phyloP scores from a whole-genome alignment of 805 yeast species.

The Wickerhamiella hasegawae region DNA sequence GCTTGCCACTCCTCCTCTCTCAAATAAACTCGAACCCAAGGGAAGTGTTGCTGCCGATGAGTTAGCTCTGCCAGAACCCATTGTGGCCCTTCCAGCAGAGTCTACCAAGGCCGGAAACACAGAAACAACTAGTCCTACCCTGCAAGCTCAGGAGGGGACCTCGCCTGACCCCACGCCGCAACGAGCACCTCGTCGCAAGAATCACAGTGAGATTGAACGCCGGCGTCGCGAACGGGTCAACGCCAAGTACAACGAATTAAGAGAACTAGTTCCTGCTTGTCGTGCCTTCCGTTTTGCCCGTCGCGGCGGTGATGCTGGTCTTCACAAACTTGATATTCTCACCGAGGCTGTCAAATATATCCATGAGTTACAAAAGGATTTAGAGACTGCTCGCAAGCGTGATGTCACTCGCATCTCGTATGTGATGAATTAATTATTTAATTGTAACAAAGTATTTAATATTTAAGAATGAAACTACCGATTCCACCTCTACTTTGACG shows the following conservation, averaged over 20 bases:
- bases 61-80: neutral
- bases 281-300: constrained; percentile 27
- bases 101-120: neutral
- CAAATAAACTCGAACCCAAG: neutral
- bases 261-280: constrained; percentile 66
- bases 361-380: constrained; percentile 37
- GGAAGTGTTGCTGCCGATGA: neutral
- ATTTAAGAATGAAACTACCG: no score
- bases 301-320: constrained; percentile 34
- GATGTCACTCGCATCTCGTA: constrained; percentile 4
- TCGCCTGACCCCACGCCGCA: neutral
- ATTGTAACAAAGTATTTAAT: neutral
- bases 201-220: constrained; percentile 65
- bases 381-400: neutral
- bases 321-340: constrained; percentile 66
- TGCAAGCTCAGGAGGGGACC: neutral
- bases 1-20: neutral
- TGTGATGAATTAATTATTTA: constrained; percentile 3
- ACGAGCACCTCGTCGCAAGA: constrained; percentile 1
- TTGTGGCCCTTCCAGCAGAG: neutral
- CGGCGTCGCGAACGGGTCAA: constrained; percentile 65
- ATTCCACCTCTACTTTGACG: no score
- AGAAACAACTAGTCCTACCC: neutral
- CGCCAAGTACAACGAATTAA: constrained; percentile 67
- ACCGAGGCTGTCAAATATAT: constrained; percentile 77